phyloP scores from a whole-genome alignment of 441 rosid genomes.

The Pelargonium fulgidum region DNA sequence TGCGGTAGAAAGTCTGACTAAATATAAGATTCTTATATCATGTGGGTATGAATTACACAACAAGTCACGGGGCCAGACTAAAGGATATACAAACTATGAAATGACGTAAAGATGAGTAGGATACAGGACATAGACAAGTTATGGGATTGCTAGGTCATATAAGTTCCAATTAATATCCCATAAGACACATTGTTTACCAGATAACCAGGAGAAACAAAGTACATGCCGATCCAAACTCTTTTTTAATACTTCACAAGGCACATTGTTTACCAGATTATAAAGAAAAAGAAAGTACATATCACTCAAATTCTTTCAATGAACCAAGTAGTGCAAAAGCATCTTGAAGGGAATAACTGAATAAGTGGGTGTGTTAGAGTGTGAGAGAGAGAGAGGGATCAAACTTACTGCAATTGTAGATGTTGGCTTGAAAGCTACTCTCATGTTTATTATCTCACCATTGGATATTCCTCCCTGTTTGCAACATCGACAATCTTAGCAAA shows the following conservation, averaged over 20 bases:
- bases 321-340: neutral
- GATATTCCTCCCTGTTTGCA: conserved; percentile 81
- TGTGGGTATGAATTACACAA: neutral
- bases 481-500: conserved; percentile 13
- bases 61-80: neutral
- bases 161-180: neutral
- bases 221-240: neutral
- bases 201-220: neutral
- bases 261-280: no score
- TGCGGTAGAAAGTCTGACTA: no score
- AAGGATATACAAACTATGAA: neutral
- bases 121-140: neutral
- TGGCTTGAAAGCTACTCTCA: conserved; percentile 97
- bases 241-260: neutral
- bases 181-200: neutral
- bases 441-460: conserved; percentile 83
- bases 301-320: neutral
- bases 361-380: neutral
- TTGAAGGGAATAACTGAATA: neutral
- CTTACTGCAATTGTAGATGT: conserved; percentile 83
- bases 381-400: conserved; percentile 21
- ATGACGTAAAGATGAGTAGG: neutral
- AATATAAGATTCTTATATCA: no score
- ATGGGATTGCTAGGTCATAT: neutral
- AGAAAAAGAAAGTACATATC: no score